phyloP scores from a whole-genome alignment of 371 early-diverging fungal species.

The Rhizopus delemar region DNA sequence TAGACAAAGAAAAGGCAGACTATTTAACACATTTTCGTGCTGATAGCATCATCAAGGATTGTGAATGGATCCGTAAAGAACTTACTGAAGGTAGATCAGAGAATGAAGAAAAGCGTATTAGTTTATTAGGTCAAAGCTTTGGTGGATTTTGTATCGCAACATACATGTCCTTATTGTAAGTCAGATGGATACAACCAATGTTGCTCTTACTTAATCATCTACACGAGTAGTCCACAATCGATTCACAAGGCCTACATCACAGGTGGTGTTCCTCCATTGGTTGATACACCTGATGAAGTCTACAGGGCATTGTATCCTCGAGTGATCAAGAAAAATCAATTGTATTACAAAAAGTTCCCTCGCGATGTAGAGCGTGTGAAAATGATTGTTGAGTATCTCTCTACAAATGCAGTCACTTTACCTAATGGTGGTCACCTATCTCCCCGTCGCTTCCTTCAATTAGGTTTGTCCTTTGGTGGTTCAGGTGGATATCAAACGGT shows the following conservation, averaged over 20 bases:
- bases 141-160: slow-evolving; percentile 77
- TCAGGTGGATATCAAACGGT: slow-evolving; percentile 70
- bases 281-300: slow-evolving; percentile 63
- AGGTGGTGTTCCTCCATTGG: slow-evolving; percentile 74
- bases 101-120: slow-evolving; percentile 31
- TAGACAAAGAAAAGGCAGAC: slow-evolving; percentile 58
- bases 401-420: slow-evolving; percentile 45
- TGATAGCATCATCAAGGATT: slow-evolving; percentile 73
- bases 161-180: slow-evolving; percentile 70
- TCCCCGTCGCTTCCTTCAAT: slow-evolving; percentile 70
- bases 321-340: slow-evolving; percentile 60
- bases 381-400: slow-evolving; percentile 57
- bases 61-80: slow-evolving; percentile 65
- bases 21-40: slow-evolving; percentile 73
- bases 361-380: slow-evolving; percentile 65
- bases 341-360: slow-evolving; percentile 68
- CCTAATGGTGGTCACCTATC: slow-evolving; percentile 72
- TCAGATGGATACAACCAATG: neutral
- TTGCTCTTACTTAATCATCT: neutral
- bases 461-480: slow-evolving; percentile 68
- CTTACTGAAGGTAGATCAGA: slow-evolving; percentile 40
- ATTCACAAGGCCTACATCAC: slow-evolving; percentile 68
- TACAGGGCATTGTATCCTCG: slow-evolving; percentile 66
- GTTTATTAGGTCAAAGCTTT: slow-evolving; percentile 71
- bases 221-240: slow-evolving; percentile 55